These are phyloP conservation scores for Neopestalotiopsis sp. DNA, from an alignment of 2,329 filamentous ascomycete species.

Conservation along the genomic window DNA sequence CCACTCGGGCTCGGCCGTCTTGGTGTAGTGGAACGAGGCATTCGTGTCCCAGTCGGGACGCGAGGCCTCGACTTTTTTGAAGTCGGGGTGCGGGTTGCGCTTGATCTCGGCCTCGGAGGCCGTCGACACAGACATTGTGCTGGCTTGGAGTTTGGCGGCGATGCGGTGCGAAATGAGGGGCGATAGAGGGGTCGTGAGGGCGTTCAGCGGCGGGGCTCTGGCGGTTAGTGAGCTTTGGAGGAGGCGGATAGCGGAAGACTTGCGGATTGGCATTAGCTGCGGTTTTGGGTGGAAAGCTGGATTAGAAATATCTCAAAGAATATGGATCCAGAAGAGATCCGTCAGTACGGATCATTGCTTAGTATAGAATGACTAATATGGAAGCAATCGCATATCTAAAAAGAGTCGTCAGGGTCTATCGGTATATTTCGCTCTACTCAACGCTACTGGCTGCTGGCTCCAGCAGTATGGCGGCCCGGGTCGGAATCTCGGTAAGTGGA, in stretches of 20 bases:
- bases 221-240: slow-evolving; percentile 5
- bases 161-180: slow-evolving; percentile 16
- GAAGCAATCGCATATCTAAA: background rate
- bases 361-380: slow-evolving; percentile 12
- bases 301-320: background rate
- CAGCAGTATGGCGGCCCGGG: background rate
- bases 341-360: background rate
- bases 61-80: slow-evolving; percentile 72
- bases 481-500: slow-evolving; percentile 8
- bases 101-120: slow-evolving; percentile 46
- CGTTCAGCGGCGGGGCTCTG: slow-evolving; percentile 13
- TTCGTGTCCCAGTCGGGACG: slow-evolving; percentile 64
- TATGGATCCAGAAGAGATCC: background rate
- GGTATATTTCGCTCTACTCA: background rate
- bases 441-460: background rate
- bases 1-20: slow-evolving; percentile 72
- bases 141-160: slow-evolving; percentile 9
- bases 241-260: background rate
- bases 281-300: background rate
- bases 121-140: slow-evolving; percentile 33
- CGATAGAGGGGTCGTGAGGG: slow-evolving; percentile 11
- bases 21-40: slow-evolving; percentile 59
- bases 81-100: slow-evolving; percentile 76
- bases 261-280: slow-evolving; percentile 11
- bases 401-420: background rate